phyloP scores from a whole-genome alignment of 2,329 filamentous ascomycete genomes.

The Apiospora aurea region DNA sequence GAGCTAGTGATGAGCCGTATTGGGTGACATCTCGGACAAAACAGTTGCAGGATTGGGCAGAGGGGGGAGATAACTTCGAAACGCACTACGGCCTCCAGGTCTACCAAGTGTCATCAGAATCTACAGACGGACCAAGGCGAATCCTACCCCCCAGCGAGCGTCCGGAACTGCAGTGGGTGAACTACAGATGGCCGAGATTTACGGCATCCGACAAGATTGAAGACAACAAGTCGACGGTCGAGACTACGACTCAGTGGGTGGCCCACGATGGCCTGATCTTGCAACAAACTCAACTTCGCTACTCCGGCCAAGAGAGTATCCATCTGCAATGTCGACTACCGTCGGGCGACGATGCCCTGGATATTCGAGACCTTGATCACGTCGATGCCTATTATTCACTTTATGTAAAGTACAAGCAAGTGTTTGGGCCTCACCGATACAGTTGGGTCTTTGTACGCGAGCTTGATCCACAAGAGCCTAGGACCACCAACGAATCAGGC shows the following conservation, averaged over 20 bases:
- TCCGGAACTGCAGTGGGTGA: background rate
- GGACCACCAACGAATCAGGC: no score
- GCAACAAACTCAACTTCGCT: constrained; percentile 2
- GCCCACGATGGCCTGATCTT: constrained; percentile 24
- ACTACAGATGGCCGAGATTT: background rate
- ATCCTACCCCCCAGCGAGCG: background rate
- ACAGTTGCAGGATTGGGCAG: background rate
- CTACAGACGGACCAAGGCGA: background rate
- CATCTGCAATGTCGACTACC: background rate
- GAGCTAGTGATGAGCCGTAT: background rate
- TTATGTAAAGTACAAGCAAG: background rate
- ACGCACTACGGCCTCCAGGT: background rate
- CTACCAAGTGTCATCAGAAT: background rate
- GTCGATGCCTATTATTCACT: background rate
- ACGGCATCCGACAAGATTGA: background rate
- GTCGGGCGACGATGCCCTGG: background rate
- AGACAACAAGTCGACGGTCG: background rate
- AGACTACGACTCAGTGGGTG: constrained; percentile 27
- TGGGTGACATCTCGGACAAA: background rate
- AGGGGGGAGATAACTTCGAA: background rate
- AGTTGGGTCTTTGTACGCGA: background rate
- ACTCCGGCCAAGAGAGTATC: background rate
- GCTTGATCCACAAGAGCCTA: no score
- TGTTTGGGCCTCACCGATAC: background rate
- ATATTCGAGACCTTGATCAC: background rate